phyloP scores from a whole-genome alignment of 345 rosid genomes.

The Turritis glabra region DNA sequence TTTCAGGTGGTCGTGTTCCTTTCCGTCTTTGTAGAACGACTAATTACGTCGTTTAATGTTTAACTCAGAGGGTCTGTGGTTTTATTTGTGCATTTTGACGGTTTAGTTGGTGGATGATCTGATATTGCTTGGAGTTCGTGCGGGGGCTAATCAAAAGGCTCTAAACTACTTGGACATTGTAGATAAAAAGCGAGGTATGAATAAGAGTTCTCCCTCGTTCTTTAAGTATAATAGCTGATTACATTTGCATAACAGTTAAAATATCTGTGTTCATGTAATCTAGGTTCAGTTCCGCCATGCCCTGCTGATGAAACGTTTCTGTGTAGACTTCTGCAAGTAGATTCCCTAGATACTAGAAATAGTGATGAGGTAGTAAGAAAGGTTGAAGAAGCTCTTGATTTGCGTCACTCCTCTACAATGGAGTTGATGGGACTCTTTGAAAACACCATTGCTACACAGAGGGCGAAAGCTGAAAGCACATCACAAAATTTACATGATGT shows the following conservation, averaged over 20 bases:
- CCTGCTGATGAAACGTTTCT: constrained; percentile 76
- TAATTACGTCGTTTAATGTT: neutral
- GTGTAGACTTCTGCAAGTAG: constrained; percentile 69
- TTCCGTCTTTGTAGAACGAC: neutral
- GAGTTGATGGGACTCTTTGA: constrained; percentile 72
- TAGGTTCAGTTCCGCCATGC: constrained; percentile 75
- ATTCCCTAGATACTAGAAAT: constrained; percentile 49
- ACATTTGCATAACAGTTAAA: neutral
- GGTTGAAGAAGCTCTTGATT: constrained; percentile 66
- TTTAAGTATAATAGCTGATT: neutral
- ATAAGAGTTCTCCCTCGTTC: constrained; percentile 6
- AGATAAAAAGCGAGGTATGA: constrained; percentile 54
- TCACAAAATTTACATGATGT: constrained; percentile 46
- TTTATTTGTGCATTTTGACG: constrained; percentile 19
- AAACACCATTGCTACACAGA: constrained; percentile 62
- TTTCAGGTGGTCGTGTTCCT: neutral
- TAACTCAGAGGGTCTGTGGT: neutral
- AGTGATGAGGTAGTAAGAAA: constrained; percentile 47
- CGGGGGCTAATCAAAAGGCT: constrained; percentile 57
- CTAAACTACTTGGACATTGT: constrained; percentile 49
- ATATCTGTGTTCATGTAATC: constrained; percentile 3
- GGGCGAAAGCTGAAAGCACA: constrained; percentile 56
- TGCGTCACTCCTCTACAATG: constrained; percentile 60
- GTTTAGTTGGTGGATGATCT: constrained; percentile 91
- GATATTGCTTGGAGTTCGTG: constrained; percentile 67